Evolutionary conservation across 1,284 basidiomycete species (phyloP).

Genomic region (Kalmanozyma brasiliensis): DNA sequence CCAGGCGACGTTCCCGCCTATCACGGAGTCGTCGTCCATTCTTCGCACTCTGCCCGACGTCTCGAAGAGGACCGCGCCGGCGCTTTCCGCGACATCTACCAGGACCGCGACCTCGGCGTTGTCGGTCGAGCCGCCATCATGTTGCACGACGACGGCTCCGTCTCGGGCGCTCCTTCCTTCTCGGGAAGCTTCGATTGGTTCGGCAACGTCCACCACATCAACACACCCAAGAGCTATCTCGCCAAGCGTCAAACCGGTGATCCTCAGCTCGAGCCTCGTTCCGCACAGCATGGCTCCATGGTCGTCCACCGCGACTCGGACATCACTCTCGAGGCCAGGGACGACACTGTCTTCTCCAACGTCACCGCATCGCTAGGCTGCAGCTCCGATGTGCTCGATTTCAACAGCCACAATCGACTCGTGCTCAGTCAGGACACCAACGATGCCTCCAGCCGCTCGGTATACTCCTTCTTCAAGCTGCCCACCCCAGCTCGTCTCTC

Average conservation of each 20-base stretch:
- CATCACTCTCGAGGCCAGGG: constrained; percentile 33
- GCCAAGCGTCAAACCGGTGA: constrained; percentile 37
- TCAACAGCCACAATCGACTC: constrained; percentile 53
- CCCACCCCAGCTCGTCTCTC: constrained; percentile 35
- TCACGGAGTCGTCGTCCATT: constrained; percentile 59
- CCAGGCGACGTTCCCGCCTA: constrained; percentile 58
- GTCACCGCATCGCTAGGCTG: constrained; percentile 35
- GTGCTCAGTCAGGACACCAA: constrained; percentile 49
- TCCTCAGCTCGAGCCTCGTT: constrained; percentile 35
- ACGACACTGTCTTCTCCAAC: constrained; percentile 5
- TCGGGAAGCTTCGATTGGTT: constrained; percentile 60
- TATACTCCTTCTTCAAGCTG: constrained; percentile 56
- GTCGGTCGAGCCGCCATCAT: constrained; percentile 58
- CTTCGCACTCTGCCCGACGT: constrained; percentile 35
- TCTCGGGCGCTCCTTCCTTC: constrained; percentile 45
- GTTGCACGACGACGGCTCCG: constrained; percentile 54
- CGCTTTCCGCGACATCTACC: constrained; percentile 43
- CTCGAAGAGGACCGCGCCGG: constrained; percentile 54
- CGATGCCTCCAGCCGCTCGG: constrained; percentile 43
- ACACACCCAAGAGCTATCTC: constrained; percentile 39
- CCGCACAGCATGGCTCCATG: constrained; percentile 23
- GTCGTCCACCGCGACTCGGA: constrained; percentile 58
- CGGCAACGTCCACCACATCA: constrained; percentile 57
- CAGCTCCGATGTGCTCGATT: constrained; percentile 46
- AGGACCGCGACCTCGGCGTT: constrained; percentile 43